These are phyloP conservation scores for Lagenidium giganteum DNA, from an alignment of 352 stramenopile genomes.

Conservation along the genomic window DNA sequence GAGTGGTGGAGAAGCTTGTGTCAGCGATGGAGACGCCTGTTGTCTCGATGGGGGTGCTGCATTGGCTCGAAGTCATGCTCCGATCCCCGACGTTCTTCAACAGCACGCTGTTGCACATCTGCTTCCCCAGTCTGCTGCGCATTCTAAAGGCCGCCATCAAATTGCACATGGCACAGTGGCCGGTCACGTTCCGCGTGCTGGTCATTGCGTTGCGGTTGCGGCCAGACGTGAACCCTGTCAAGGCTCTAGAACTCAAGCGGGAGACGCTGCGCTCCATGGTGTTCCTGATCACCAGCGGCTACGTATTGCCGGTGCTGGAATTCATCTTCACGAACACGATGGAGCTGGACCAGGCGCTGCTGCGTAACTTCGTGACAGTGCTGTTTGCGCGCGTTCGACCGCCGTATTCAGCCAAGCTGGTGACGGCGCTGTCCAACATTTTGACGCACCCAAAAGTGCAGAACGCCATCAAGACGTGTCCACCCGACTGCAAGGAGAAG, in stretches of 20 bases:
- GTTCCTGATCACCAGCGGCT: slow-evolving; percentile 84
- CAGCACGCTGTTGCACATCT: slow-evolving; percentile 81
- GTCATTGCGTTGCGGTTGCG: slow-evolving; percentile 71
- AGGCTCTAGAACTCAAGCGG: slow-evolving; percentile 79
- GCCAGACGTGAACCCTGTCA: slow-evolving; percentile 79
- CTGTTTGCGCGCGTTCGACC: slow-evolving; percentile 66
- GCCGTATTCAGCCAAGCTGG: slow-evolving; percentile 76
- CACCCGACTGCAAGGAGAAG: slow-evolving; percentile 71
- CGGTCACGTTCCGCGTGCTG: slow-evolving; percentile 75
- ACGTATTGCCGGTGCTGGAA: slow-evolving; percentile 79
- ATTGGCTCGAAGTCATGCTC: slow-evolving; percentile 79
- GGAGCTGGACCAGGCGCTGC: slow-evolving; percentile 75
- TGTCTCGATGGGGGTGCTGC: slow-evolving; percentile 81
- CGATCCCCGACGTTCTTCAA: slow-evolving; percentile 73
- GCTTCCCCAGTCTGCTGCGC: slow-evolving; percentile 73
- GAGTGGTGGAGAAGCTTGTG: slow-evolving; percentile 74
- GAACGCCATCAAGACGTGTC: slow-evolving; percentile 77
- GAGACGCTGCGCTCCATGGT: slow-evolving; percentile 84
- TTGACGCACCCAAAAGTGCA: slow-evolving; percentile 82
- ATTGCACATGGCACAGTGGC: slow-evolving; percentile 75
- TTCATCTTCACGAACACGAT: slow-evolving; percentile 78
- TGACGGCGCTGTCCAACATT: slow-evolving; percentile 61
- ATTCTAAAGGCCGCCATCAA: slow-evolving; percentile 79
- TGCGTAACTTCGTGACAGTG: slow-evolving; percentile 84
- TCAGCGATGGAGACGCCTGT: slow-evolving; percentile 75